Base-by-base conservation (phyloP, 139 green algal genomes). In the Chlorella sp. region DNA sequence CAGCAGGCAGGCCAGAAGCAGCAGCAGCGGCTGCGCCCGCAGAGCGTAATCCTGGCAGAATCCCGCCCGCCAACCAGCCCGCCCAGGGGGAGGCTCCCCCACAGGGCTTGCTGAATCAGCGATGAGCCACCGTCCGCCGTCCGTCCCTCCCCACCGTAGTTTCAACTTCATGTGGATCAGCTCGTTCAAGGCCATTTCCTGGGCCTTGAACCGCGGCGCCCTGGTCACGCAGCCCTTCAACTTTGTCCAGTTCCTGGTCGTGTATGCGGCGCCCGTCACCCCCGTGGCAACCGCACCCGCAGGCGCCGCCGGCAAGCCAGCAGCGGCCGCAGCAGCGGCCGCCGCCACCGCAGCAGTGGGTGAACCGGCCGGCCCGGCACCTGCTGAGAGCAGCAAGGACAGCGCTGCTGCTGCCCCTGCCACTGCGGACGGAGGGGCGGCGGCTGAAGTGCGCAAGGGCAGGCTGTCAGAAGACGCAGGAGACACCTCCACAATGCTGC, bases 141-240 rank as follows among this genome's bases (percentile, higher is more conserved):
- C 46, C 7, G 11, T 54, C 8, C 11, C 11, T 54, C 8, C 46
- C 11, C 22, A 60, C 9, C 26, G 70, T 36, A 73, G 58, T 2
- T 83, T 83, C 41, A 73, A 62, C 40, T 36, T 46, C 34, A 38
- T 43, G 14, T 83, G 77, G 77, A 44, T 83, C 1, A 16, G 41
- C 5, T 43, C 77, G 6, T 83, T 83, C 60, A 83, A 83, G 77
- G 81, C 68, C 34, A 14, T 80, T 2, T 64, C 65, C 24, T 85
- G 81, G 81, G 51, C 70, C 16, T 28, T 85, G 19, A 44, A 44
- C 36, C 68, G 81, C 26, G 81, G 81, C 81, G n/a, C 81, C 8
- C 68, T 85, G 24, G 64, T 48, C 64, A 22, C 51, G 9, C 68
- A 67, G 67, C 68, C 13, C 46, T 70, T 64, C 51, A 72, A 56